Evolutionary conservation across 805 yeast genomes (phyloP).

Genomic region (Saturnispora kantuleensis): DNA sequence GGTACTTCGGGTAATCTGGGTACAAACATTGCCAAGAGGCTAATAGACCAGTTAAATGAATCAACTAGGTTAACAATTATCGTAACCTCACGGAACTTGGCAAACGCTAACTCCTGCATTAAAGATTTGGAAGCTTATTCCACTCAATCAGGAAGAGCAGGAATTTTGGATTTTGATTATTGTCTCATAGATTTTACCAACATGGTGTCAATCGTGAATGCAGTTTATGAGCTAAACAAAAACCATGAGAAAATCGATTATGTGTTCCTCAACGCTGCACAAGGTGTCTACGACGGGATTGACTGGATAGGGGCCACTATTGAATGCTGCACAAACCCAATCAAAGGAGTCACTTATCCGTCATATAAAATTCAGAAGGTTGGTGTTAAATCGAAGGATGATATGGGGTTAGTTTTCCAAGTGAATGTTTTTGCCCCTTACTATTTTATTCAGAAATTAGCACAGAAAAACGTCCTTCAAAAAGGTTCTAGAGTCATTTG

Average conservation of each 20-base stretch:
- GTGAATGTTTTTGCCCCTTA: constrained; percentile 97
- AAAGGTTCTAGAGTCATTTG: constrained; percentile 53
- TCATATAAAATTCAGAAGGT: constrained; percentile 72
- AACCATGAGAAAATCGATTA: constrained; percentile 64
- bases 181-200: constrained; percentile 80
- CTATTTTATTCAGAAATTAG: constrained; percentile 61
- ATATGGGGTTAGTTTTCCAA: constrained; percentile 80
- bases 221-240: constrained; percentile 57
- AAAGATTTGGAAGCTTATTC: constrained; percentile 39
- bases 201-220: constrained; percentile 76
- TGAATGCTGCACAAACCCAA: constrained; percentile 57
- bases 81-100: constrained; percentile 82
- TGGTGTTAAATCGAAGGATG: constrained; percentile 71
- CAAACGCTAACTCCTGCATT: constrained; percentile 72
- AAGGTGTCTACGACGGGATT: constrained; percentile 77
- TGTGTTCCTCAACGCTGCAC: constrained; percentile 81
- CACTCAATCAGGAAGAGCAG: constrained; percentile 31
- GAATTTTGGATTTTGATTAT: constrained; percentile 75
- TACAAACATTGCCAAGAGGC: constrained; percentile 70
- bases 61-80: constrained; percentile 60
- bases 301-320: constrained; percentile 74
- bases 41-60: constrained; percentile 50
- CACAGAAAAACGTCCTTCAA: constrained; percentile 36
- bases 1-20: constrained; percentile 62
- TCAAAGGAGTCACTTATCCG: constrained; percentile 81